Evolutionary conservation across 495 filamentous ascomycete genomes (phyloP).

Genomic region (Neurospora tetraspora): DNA sequence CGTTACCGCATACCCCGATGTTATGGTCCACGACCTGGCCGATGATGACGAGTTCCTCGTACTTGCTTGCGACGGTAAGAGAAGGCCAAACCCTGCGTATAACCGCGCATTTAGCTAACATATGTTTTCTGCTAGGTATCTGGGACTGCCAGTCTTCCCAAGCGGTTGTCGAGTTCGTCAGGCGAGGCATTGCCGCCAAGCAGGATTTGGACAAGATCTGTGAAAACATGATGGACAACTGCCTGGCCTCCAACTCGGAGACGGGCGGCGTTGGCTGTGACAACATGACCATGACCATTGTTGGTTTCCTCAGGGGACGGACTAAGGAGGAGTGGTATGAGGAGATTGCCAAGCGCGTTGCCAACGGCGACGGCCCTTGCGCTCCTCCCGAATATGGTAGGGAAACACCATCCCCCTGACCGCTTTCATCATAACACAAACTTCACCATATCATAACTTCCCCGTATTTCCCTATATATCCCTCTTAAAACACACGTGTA

Average conservation of each 20-base stretch:
- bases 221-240: conserved; percentile 99
- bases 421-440: neutral
- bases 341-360: conserved; percentile 84
- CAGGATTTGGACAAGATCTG: conserved; percentile 88
- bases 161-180: conserved; percentile 91
- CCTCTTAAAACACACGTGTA: conserved; percentile 9
- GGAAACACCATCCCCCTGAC: conserved; percentile 25
- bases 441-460: neutral
- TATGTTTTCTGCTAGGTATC: conserved; percentile 53
- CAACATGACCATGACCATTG: conserved; percentile 96
- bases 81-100: neutral
- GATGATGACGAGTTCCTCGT: conserved; percentile 97
- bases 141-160: conserved; percentile 99
- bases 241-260: conserved; percentile 90
- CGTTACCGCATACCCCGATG: conserved; percentile 92
- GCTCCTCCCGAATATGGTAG: conserved; percentile 99
- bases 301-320: conserved; percentile 81
- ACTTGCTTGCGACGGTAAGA: conserved; percentile 89
- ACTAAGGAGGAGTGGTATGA: conserved; percentile 98
- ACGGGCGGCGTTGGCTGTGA: conserved; percentile 97
- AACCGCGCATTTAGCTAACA: neutral
- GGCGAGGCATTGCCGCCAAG: conserved; percentile 89
- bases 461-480: neutral
- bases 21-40: conserved; percentile 76
- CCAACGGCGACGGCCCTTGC: conserved; percentile 94